Base-by-base conservation (phyloP, 768 basidiomycete genomes). In the Suillus tomentosus region DNA sequence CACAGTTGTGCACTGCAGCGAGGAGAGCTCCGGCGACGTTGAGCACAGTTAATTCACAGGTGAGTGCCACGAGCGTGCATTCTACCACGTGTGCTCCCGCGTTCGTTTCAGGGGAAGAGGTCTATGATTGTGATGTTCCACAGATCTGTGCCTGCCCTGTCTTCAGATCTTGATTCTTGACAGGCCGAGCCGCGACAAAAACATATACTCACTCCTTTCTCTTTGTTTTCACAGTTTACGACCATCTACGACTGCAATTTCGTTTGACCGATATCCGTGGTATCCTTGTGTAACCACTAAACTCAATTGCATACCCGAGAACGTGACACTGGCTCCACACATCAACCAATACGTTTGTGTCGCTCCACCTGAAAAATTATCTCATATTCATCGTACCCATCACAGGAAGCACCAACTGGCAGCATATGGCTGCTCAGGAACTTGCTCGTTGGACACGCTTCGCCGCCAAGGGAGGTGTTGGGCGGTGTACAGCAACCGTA, bases 391-490 rank as follows among this genome's bases (percentile, higher is more conserved):
- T 37, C 14, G 22, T 15, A 39, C 5, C 22, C 19, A 7, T 34
- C 19, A 40, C 56, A 8, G 5, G 24, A 40, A 40, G 24, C 10
- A 40, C 56, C 4, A 57, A 57, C 37, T 7, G 24, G 15, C 9
- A 17, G 22, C 56, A 5, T 6, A 88, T 94, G 87, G 90, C 92
- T 69, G 84, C 88, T 17, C 75, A 80, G 39, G 89, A 92, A 61
- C 83, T 94, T 39, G 84, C 87, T 10, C 81, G 90, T 48, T 95
- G 93, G 93, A 90, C 89, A 11, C 82, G 93, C 47, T 94, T 95
- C 73, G 93, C 93, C 0, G 85, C 80, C 5, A 94, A 93, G 70
- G 93, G 93, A 0, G 93, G 93, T 15, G 92, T 95, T 61, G 93
- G 93, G 5, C 89, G 81, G 68, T 93, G 92, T 67, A 87, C 85